Evolutionary conservation across 441 rosid species (phyloP).

Genomic region (Geranium incanum): DNA sequence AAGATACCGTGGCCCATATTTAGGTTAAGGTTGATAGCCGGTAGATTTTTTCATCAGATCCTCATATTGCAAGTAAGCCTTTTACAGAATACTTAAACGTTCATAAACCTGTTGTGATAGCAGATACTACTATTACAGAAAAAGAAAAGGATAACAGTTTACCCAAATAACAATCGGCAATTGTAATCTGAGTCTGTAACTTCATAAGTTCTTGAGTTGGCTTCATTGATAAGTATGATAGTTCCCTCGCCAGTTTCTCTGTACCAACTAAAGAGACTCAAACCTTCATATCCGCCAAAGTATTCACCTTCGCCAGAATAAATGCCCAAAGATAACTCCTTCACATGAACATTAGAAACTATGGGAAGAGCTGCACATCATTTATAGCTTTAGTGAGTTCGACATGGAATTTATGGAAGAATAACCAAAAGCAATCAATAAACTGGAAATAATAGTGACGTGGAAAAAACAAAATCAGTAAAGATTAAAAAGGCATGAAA

Average conservation of each 20-base stretch:
- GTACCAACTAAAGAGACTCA: conserved; percentile 87
- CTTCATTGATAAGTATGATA: conserved; percentile 53
- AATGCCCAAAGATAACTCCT: conserved; percentile 49
- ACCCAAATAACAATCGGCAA: conserved; percentile 81
- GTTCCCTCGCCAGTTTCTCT: conserved; percentile 74
- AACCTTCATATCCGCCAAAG: conserved; percentile 90
- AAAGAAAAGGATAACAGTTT: conserved; percentile 25
- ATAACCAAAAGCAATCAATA: conserved; percentile 9
- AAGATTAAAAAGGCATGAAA: conserved; percentile 5
- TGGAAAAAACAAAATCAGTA: conserved; percentile 7
- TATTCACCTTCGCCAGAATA: conserved; percentile 91
- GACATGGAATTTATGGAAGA: neutral
- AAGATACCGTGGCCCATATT: neutral
- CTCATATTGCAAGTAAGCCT: neutral
- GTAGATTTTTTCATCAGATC: neutral
- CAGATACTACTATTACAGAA: neutral
- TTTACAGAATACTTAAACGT: neutral
- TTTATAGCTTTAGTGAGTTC: conserved; percentile 18
- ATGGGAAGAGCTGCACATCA: conserved; percentile 22
- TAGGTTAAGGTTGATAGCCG: neutral
- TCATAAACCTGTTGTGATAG: neutral
- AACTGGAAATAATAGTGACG: neutral
- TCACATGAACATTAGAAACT: conserved; percentile 58
- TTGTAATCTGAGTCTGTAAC: conserved; percentile 77
- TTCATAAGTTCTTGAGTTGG: conserved; percentile 65